Conservation (phyloP, 306 rosid genomes). For the Datisca glomerata region DNA sequence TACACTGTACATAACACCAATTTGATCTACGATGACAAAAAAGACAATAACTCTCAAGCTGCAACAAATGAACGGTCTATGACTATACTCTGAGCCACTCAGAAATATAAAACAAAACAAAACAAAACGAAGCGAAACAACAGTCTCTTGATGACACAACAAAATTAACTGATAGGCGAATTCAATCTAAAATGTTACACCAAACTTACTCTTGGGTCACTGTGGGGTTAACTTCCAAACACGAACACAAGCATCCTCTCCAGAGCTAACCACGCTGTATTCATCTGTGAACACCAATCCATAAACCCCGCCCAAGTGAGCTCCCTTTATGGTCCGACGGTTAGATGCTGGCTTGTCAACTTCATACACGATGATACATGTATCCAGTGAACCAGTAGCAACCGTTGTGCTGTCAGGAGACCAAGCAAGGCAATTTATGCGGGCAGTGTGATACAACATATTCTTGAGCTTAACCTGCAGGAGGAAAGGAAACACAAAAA, state of each 20-base stretch:
- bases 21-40: too few relatives aligned
- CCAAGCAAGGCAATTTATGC: slow-evolving; percentile 96
- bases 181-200: too few relatives aligned
- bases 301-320: slow-evolving; percentile 93
- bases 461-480: slow-evolving; percentile 85
- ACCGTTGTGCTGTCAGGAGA: slow-evolving; percentile 74
- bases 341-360: slow-evolving; percentile 73
- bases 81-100: too few relatives aligned
- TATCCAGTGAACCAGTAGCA: slow-evolving; percentile 92
- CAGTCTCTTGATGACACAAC: too few relatives aligned
- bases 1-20: too few relatives aligned
- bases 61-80: too few relatives aligned
- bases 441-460: slow-evolving; percentile 87
- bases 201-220: slow-evolving; percentile 41
- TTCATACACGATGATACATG: slow-evolving; percentile 65
- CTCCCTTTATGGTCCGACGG: slow-evolving; percentile 74
- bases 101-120: too few relatives aligned
- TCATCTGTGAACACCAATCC: slow-evolving; percentile 83
- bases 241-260: slow-evolving; percentile 97
- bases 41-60: too few relatives aligned
- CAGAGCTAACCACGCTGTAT: slow-evolving; percentile 70
- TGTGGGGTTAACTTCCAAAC: slow-evolving; percentile 69
- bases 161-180: too few relatives aligned
- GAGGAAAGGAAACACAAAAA: neutral
- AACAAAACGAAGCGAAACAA: too few relatives aligned